Evolutionary conservation across 75 land plant genomes (phyloP), one percentile per base, ranked within the genome.

Genomic region (Picea glauca): DNA sequence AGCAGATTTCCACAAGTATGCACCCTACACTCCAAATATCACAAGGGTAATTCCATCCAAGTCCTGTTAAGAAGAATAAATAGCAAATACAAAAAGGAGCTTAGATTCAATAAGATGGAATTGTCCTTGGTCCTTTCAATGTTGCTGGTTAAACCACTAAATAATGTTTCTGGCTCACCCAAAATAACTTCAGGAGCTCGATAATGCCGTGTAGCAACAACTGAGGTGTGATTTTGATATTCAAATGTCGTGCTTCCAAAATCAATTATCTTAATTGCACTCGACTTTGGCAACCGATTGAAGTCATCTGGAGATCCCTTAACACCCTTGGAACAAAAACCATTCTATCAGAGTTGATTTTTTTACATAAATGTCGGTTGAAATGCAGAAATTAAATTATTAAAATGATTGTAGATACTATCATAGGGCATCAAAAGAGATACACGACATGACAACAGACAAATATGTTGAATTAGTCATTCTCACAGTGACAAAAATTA

Each of bases 1-100:
- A 88, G 80, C 94, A 96, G 59, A 96, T 87, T 78, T 96, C 98
- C 61, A 93, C 88, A 75, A 96, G 88, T 59, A 96, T 96, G 87
- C 96, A 96, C 67, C 98, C 98, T 21, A 93, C 80, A 78, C 98
- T 96, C 96, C 98, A 96, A 56, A 96, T 23, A 83, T 96, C 98
- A 86, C 98, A 96, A 79, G 98, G 89, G 76, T 90, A 91, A 73
- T 91, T 91, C 98, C 98, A 96, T 68, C 98, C 98, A 85, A 96
- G 96, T 26, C 98, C 98, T 94, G 83, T 21, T 79, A 31, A 64
- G 15, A 79, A 62, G 32, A 2, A 23, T 11, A 60, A 23, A 32
- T 7, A 74, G 60, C 43, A 3, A 57, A 23, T 2, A 23, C 35
- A 46, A 21, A 40, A 17, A 13, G 14, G 31, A 43, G n/a, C 31